Evolutionary conservation across 2,329 filamentous ascomycete species (phyloP).

Genomic region (Ophiostoma montium): DNA sequence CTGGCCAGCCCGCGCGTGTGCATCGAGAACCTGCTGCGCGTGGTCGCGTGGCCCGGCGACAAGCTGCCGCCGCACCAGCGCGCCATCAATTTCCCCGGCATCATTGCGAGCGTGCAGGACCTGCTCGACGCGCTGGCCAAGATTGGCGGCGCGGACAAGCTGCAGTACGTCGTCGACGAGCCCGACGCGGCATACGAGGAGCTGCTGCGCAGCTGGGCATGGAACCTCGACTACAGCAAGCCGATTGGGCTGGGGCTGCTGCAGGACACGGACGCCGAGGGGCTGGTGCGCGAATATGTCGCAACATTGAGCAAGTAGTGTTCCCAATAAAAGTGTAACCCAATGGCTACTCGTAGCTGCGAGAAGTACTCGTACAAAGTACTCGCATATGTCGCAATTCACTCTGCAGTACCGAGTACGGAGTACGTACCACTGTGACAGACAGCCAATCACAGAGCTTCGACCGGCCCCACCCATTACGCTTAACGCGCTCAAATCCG

Average conservation of each 20-base stretch:
- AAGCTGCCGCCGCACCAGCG: conserved; percentile 32
- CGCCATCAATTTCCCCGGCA: conserved; percentile 43
- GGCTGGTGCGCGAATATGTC: conserved; percentile 42
- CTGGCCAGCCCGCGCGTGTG: conserved; percentile 38
- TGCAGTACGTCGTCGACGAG: conserved; percentile 38
- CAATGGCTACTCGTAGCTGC: too few relatives aligned
- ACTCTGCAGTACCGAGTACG: too few relatives aligned
- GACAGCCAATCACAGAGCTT: neutral
- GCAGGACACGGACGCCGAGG: conserved; percentile 36
- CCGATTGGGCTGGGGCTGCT: conserved; percentile 36
- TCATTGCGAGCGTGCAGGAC: conserved; percentile 43
- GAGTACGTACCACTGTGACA: too few relatives aligned
- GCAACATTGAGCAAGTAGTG: conserved; percentile 20
- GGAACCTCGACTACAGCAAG: conserved; percentile 38
- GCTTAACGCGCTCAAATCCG: neutral
- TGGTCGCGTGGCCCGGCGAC: conserved; percentile 24
- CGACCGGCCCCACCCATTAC: too few relatives aligned
- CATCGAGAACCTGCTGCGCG: conserved; percentile 37
- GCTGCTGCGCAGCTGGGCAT: conserved; percentile 47
- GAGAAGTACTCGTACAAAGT: too few relatives aligned
- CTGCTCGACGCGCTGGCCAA: conserved; percentile 43
- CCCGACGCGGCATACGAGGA: conserved; percentile 37
- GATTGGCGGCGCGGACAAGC: conserved; percentile 39
- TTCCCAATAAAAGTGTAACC: too few relatives aligned
- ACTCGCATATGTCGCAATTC: too few relatives aligned